Evolutionary conservation across 169 alveolate species (phyloP).

Genomic region (Blepharisma undulans): DNA sequence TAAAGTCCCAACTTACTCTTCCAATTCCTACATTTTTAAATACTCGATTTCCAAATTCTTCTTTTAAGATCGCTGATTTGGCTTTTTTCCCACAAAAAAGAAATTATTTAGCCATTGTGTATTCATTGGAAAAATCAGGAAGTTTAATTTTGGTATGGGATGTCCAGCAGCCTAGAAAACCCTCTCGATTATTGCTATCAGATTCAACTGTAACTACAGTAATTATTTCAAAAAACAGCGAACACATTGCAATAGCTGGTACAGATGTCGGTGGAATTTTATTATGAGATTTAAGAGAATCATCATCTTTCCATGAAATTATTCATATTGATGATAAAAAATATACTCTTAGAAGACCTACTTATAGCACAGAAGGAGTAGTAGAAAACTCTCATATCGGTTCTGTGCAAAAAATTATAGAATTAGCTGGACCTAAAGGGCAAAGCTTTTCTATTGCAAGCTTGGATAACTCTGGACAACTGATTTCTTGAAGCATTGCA

Average conservation of each 20-base stretch:
- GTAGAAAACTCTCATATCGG: background rate
- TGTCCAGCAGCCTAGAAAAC: conserved; percentile 6
- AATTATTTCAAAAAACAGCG: background rate
- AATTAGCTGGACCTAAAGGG: background rate
- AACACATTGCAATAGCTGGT: conserved; percentile 26
- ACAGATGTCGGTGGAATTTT: background rate
- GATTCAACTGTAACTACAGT: background rate
- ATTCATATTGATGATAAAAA: conserved; percentile 2
- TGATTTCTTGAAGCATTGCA: conserved; percentile 3
- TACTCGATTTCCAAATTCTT: background rate
- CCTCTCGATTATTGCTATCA: background rate
- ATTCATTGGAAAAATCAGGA: background rate
- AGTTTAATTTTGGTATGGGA: conserved; percentile 15
- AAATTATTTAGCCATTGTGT: background rate
- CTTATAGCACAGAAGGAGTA: conserved; percentile 5
- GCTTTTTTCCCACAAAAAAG: conserved; percentile 20
- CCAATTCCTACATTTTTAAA: background rate
- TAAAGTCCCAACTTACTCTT: background rate
- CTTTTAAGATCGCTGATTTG: background rate
- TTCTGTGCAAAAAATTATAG: background rate
- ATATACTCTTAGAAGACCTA: background rate
- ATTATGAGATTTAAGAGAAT: conserved; percentile 10
- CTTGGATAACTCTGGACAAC: background rate
- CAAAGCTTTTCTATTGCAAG: background rate
- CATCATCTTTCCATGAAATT: background rate